Conservation (phyloP, 148 eudicot species). For the Rhododendron ferrugineum region DNA sequence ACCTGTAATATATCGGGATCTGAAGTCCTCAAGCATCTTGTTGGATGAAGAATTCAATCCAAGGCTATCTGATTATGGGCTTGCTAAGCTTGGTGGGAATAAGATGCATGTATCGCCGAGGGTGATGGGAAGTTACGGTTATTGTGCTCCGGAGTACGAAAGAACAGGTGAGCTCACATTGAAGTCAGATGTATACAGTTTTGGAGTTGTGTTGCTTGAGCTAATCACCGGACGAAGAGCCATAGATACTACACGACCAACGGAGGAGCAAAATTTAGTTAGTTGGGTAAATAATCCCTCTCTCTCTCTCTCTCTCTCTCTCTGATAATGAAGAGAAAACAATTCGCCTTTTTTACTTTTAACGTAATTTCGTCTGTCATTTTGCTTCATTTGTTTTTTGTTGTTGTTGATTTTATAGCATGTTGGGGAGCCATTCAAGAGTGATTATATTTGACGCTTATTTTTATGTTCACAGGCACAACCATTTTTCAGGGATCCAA, state of each 20-base stretch:
- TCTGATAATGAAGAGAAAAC: not conserved
- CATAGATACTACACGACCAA: constrained; percentile 48
- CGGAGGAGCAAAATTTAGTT: constrained; percentile 58
- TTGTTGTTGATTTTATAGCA: not conserved
- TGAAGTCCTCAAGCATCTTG: constrained; percentile 54
- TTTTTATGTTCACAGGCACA: constrained; percentile 56
- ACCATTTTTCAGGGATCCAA: constrained; percentile 63
- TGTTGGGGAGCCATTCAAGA: not conserved
- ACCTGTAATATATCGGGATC: constrained; percentile 47
- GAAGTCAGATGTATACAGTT: constrained; percentile 61
- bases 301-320: not conserved
- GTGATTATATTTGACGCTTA: not conserved
- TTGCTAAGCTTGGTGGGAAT: constrained; percentile 44
- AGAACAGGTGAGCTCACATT: constrained; percentile 49
- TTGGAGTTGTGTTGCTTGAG: constrained; percentile 61
- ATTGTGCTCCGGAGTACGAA: constrained; percentile 59
- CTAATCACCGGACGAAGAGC: constrained; percentile 54
- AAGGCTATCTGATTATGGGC: constrained; percentile 54
- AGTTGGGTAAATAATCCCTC: constrained; percentile 34
- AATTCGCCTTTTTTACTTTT: not conserved
- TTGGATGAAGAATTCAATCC: constrained; percentile 43
- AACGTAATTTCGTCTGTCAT: not conserved
- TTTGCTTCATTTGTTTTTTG: not conserved
- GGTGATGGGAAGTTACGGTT: constrained; percentile 63
- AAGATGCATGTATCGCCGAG: constrained; percentile 34